Base-by-base conservation (phyloP, 371 early-diverging fungal genomes). In the Syncephalastrum contaminatum region DNA sequence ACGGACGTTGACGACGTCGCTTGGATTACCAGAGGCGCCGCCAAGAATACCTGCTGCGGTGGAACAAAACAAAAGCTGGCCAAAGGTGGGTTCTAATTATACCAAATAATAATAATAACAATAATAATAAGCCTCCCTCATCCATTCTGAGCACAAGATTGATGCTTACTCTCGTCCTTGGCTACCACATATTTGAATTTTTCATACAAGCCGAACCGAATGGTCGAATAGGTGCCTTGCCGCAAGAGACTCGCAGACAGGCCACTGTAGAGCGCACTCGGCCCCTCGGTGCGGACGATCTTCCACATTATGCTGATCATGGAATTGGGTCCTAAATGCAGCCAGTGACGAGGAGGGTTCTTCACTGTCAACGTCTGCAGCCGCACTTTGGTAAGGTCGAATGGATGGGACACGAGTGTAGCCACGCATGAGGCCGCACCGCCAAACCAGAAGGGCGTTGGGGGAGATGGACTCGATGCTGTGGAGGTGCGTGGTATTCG, bases 1-100 rank as follows among this genome's bases (percentile, higher is more conserved):
- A 5, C 88, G 72, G 47, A 89, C 84, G 55, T 90, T 88, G 12
- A 85, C 86, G 6, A 89, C 81, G 64, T 91, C 92, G 14, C 86
- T 87, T 1, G 90, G 90, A 50, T 88, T 85, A 1, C 88, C 89
- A 58, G 81, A 80, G 2, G 84, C 70, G 8, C 90, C 91, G 21
- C 87, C 90, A 10, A 85, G 69, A 0, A 77, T 72, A 21, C 91
- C 91, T 22, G 88, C 89, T 8, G 77, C 61, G 1, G 85, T 70
- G 1, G 84, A 87, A 24, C 85, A 77, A 42, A 80, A 48, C 0
- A 87, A 60, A 58, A 82, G 67, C 62, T 80, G 80, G 41, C 72
- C 67, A 48, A 81, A 67, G 0, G 83, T 69, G 20, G 77, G 78
- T 55, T 77, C 77, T 70, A 62, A 12, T 22, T 40, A 18, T 42